Base-by-base conservation (phyloP, 78 protist genomes). In the Dictyostelium discoideum region DNA sequence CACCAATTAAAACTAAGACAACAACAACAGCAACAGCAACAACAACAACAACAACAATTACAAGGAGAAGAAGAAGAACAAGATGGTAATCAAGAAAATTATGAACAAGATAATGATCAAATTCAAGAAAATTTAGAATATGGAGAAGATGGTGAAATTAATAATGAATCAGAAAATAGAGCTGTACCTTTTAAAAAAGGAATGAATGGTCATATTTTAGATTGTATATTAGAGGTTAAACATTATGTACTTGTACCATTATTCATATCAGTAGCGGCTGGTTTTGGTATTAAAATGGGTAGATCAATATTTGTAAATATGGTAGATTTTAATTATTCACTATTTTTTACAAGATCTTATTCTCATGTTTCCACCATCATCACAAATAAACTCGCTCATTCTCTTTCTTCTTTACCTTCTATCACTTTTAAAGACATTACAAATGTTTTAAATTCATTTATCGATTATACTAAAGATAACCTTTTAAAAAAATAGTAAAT, bases 161-260 rank as follows among this genome's bases (percentile, higher is more conserved):
- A 2, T 5, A 9, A 13, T 1, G 13, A 6, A 8, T 3, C 10
- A 50, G 5, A 50, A 11, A 50, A 11, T 11, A 11, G 16, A 50
- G 60, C 16, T 9, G 60, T 50, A n/a, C 60, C 60, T 54, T 32
- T 24, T 16, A 80, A 89, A 29, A 89, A 89, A 50, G 94, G 87
- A 42, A 40, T 88, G 11, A 88, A 88, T 88, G 93, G 93, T 9
- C 65, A 81, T 89, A 89, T 89, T 54, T 89, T 89, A 48, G 94
- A 89, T 82, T 26, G 80, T 29, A 40, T 89, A 11, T 11, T 89
- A 10, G 94, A 60, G 26, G 54, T 84, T 48, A 89, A 81, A 82
- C 29, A 81, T 65, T 69, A 40, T 29, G 37, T 89, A 20, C 7
- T 89, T 3, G 73, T 77, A 81, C 94, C 94, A 89, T 81, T 89